A percentile compares a stretch with the other conserved stretches of the same genome.
phyloP scores from a whole-genome alignment of 139 green algal species.

The Spirogloea muscicola region DNA sequence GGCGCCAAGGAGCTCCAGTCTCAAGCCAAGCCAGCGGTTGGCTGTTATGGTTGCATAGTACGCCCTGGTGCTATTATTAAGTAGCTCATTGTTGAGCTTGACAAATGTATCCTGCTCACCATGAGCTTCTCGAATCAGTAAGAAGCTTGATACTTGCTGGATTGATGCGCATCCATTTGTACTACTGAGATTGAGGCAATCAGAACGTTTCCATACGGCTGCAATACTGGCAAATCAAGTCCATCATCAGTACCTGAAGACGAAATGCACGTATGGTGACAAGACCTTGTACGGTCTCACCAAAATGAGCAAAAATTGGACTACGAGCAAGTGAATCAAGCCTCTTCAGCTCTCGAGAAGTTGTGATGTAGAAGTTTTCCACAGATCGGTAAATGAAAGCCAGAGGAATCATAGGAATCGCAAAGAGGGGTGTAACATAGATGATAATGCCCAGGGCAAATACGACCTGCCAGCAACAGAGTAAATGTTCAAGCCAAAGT shows the following conservation, averaged over 20 bases:
- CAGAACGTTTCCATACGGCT: too few relatives aligned
- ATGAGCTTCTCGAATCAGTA: too few relatives aligned
- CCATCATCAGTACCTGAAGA: too few relatives aligned
- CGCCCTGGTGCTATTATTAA: constrained; percentile 44
- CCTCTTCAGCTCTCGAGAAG: constrained; percentile 82
- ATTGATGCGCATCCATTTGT: too few relatives aligned
- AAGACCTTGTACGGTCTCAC: constrained; percentile 64
- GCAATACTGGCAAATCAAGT: too few relatives aligned
- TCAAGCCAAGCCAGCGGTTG: constrained; percentile 89
- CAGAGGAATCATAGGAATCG: constrained; percentile 40
- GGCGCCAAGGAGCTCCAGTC: constrained; percentile 87
- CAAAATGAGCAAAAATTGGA: constrained; percentile 76
- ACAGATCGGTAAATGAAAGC: constrained; percentile 47
- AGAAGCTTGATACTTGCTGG: too few relatives aligned
- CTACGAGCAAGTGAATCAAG: constrained; percentile 73
- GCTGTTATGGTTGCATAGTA: constrained; percentile 40
- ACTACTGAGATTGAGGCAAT: too few relatives aligned
- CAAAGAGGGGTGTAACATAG: constrained; percentile 38
- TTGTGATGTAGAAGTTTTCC: constrained; percentile 30
- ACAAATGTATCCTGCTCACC: constrained; percentile 10
- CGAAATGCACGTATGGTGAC: constrained; percentile 85
- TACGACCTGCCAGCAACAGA: constrained; percentile 25
- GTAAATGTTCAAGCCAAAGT: too few relatives aligned
- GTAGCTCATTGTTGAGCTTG: not conserved
- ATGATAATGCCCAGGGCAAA: constrained; percentile 38